Evolutionary conservation across 345 rosid genomes (phyloP).

Genomic region (Hibiscus syriacus): DNA sequence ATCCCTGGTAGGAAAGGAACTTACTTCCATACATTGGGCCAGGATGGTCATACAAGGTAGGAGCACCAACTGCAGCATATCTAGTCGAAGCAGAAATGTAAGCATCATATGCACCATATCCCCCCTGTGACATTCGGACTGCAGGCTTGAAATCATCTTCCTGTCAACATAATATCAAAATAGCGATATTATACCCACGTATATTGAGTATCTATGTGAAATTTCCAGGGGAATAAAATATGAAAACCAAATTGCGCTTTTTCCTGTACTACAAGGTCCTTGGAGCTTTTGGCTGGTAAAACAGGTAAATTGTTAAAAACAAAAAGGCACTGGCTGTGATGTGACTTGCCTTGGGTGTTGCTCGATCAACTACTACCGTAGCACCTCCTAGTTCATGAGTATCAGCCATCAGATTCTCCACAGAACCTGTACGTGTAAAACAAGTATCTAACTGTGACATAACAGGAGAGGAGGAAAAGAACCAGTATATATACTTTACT

Average conservation of each 20-base stretch:
- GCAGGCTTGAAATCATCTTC: constrained; percentile 82
- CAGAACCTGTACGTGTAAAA: constrained; percentile 50
- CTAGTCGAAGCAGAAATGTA: constrained; percentile 94
- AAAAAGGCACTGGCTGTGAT: neutral
- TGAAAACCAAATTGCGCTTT: neutral
- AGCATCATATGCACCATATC: constrained; percentile 99
- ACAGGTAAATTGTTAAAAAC: neutral
- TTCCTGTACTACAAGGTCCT: neutral
- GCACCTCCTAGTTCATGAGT: constrained; percentile 94
- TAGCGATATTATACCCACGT: neutral
- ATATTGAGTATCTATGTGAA: neutral
- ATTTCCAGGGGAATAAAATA: neutral
- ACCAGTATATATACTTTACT: neutral
- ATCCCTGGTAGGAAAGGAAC: constrained; percentile 11
- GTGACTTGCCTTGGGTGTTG: constrained; percentile 73
- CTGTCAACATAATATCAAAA: constrained; percentile 23
- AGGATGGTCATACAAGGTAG: constrained; percentile 87
- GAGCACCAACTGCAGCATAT: constrained; percentile 93
- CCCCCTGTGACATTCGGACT: constrained; percentile 55
- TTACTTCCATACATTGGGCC: constrained; percentile 75
- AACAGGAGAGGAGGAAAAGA: neutral
- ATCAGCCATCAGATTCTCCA: constrained; percentile 82
- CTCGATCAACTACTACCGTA: constrained; percentile 85
- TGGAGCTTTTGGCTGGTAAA: neutral
- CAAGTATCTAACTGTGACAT: neutral